Percentiles rank a stretch among this genome's conserved stretches.
phyloP scores from a whole-genome alignment of 2,329 filamentous ascomycete genomes.

The Ceratocystis variospora region DNA sequence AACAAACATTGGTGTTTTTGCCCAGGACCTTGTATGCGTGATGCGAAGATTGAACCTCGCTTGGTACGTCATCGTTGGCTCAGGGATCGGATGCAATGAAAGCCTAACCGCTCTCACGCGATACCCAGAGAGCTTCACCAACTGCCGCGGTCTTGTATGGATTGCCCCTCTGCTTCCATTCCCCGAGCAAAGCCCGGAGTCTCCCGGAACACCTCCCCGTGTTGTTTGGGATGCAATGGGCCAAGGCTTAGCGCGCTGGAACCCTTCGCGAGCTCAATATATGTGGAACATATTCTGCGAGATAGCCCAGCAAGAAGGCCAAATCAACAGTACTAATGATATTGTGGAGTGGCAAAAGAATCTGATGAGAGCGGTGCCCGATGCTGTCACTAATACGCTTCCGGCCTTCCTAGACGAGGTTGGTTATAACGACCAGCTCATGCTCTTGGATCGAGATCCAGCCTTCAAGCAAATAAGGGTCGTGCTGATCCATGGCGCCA shows the following conservation, averaged over 20 bases:
- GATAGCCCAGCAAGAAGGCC: conserved; percentile 8
- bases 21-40: neutral
- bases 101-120: conserved; percentile 1
- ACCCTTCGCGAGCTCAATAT: conserved; percentile 1
- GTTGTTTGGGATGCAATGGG: conserved; percentile 7
- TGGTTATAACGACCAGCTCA: neutral
- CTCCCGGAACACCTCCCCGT: neutral
- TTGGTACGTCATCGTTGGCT: conserved; percentile 9
- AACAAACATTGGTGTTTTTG: neutral
- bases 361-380: neutral
- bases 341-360: neutral
- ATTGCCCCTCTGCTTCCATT: conserved; percentile 6
- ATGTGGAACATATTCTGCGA: conserved; percentile 14
- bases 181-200: neutral
- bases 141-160: conserved; percentile 10
- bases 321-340: neutral
- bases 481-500: neutral
- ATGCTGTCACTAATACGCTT: conserved; percentile 1
- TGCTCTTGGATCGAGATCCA: neutral
- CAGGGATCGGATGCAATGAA: conserved; percentile 15
- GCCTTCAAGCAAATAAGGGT: neutral
- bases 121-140: neutral
- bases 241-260: neutral
- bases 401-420: neutral
- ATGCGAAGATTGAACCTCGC: neutral